Base-by-base conservation (phyloP, 2,329 filamentous ascomycete species). In the Fusarium sp. region DNA sequence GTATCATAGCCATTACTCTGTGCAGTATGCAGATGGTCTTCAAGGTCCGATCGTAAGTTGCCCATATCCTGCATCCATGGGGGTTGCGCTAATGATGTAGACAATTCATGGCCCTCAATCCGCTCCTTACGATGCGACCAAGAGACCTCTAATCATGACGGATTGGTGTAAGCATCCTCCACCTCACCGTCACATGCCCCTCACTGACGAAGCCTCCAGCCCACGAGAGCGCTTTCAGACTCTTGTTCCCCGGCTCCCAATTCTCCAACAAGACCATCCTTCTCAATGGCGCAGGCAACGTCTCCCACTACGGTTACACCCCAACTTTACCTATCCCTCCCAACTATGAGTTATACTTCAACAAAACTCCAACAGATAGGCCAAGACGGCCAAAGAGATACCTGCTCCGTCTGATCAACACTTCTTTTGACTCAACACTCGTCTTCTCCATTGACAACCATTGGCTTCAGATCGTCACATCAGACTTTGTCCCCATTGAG, bases 371-470 rank as follows among this genome's bases (percentile, higher is more conserved):
- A 25, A 75, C 72, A 2, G 72, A 74, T 6, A 73, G 57, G 12
- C 69, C 72, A 13, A 61, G 29, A 2, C 42, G 72, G 1, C 65
- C 72, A 2, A 59, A 56, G 18, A 50, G 67, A 35, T 76, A 76
- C 17, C 8, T 76, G 0, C 70, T 76, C 4, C 74, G 74, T 1
- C 20, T 76, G 1, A 76, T 76, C 47, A 76, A 76, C 7, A 76
- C 74, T 0, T 76, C 74, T 0, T 69, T 76, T 1, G 74, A 76
- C n/a, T 61, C 74, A 2, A 74, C 72, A 0, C 72, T 73, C 44
- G 59, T 76, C 36, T 76, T 76, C 4, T 74, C 68, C 3, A 76
- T 76, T 5, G 74, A 76, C 12, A 74, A 75, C 6, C 74, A 76
- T n/a, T 68, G 65, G 54, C 63, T 76, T 4, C 65, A 70, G 1